Percentiles rank a stretch among this genome's conserved stretches.
These are phyloP conservation scores for Dactylellina sp. DNA, from an alignment of 2,329 filamentous ascomycete species.

Conservation along the genomic window DNA sequence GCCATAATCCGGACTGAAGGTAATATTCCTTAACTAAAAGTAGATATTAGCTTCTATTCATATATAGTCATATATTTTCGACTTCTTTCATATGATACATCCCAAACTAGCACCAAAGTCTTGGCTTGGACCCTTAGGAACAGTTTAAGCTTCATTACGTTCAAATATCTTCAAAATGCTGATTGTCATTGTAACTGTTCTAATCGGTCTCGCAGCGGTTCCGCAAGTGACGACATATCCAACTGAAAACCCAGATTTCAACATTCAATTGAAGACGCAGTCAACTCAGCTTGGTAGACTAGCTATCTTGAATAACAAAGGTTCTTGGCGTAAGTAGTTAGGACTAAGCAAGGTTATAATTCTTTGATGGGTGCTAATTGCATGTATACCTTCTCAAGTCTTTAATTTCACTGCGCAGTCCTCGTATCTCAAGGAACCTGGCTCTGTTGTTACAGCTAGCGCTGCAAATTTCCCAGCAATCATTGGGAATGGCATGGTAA, in stretches of 20 bases:
- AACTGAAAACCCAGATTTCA: constrained; percentile 63
- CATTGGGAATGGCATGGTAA: constrained; percentile 66
- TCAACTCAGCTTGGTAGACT: constrained; percentile 67
- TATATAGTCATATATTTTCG: no score
- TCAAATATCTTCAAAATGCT: no score
- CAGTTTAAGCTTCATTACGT: no score
- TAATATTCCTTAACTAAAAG: no score
- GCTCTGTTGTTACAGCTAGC: constrained; percentile 69
- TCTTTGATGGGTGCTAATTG: background rate
- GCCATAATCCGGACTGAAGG: no score
- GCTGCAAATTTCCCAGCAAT: constrained; percentile 68
- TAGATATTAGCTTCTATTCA: no score
- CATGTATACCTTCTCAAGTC: constrained; percentile 47
- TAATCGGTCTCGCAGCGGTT: no score
- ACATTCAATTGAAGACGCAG: constrained; percentile 63
- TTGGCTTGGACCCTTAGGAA: no score
- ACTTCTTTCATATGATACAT: no score
- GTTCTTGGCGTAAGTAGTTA: constrained; percentile 64
- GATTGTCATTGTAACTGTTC: no score
- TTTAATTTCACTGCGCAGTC: constrained; percentile 67
- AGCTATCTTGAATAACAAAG: constrained; percentile 63
- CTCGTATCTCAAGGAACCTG: constrained; percentile 65
- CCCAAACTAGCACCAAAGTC: no score
- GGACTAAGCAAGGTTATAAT: background rate
- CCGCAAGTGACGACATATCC: constrained; percentile 24